Evolutionary conservation across 176 grass and related monocot species (phyloP), one percentile per base, ranked within the genome.

Genomic region (Avena sativa): DNA sequence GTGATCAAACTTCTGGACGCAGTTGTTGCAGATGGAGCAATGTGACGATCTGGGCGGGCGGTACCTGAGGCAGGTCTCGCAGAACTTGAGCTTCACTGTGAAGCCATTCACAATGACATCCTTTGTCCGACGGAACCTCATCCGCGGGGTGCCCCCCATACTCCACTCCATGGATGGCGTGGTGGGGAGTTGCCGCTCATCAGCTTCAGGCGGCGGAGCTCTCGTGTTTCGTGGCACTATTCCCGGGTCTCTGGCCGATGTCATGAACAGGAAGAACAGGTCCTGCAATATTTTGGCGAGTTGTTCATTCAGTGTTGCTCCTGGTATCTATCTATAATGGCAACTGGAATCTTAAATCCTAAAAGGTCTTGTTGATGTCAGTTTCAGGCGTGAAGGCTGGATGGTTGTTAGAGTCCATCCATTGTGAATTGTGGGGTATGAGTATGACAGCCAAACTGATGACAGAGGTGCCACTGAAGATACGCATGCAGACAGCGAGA

Each of bases 11-110:
- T 90, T 94, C 40, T 91, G 87, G 32, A 94, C 78, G 9, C 92
- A 94, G 72, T 94, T 94, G 79, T 94, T 88, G 87, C 92, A 94
- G 82, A 88, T 86, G 36, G 92, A 87, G 87, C 92, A 94, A 36
- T 94, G 92, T 14, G 92, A 94, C 20, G 90, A 81, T 40, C 92
- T 43, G 1, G 90, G 92, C 2, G 79, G 89, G 14, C 90, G 85
- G 70, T 94, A 94, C 55, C 89, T 79, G 8, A 91, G 74, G 44
- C 93, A 95, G 70, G 93, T 95, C 20, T 95, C 88, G 0, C 93
- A 95, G 17, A 90, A 95, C 76, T 95, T 95, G 53, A 92, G 84
- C 58, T 89, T 95, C 16, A 92, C 84, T 0, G 70, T 77, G 81
- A 87, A 85, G 46, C 90, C 86, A 50, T 92, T 87, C 44, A 92